Conservation (phyloP, 1,139 yeast species). For the Kodamaea arcana region DNA sequence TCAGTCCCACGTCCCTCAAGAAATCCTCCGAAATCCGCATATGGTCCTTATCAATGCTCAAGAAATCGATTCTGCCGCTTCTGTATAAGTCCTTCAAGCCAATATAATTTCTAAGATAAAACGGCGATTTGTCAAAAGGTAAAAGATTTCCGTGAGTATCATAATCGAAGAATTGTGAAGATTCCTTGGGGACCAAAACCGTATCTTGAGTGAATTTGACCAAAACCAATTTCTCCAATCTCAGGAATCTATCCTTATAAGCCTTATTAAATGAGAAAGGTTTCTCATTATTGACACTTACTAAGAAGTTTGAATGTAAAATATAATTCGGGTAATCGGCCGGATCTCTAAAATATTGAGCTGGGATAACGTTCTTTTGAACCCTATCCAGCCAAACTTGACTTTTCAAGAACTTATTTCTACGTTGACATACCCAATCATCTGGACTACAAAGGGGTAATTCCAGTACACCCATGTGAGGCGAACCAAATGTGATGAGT, state of each 20-base stretch:
- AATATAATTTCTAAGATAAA: slow-evolving; percentile 52
- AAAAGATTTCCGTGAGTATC: slow-evolving; percentile 44
- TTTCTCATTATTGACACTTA: slow-evolving; percentile 64
- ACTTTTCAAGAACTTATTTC: slow-evolving; percentile 51
- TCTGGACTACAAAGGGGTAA: slow-evolving; percentile 55
- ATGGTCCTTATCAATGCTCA: slow-evolving; percentile 57
- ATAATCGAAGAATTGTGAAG: slow-evolving; percentile 62
- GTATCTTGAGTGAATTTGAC: slow-evolving; percentile 58
- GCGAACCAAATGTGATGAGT: slow-evolving; percentile 74
- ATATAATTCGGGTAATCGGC: slow-evolving; percentile 44
- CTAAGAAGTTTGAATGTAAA: slow-evolving; percentile 51
- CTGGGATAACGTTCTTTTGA: slow-evolving; percentile 60
- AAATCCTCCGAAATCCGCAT: slow-evolving; percentile 57
- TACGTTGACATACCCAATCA: slow-evolving; percentile 60
- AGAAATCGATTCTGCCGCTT: slow-evolving; percentile 42
- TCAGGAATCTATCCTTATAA: slow-evolving; percentile 40
- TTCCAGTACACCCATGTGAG: slow-evolving; percentile 74
- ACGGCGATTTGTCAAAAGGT: slow-evolving; percentile 45
- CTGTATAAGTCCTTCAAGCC: slow-evolving; percentile 53
- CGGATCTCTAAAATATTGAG: slow-evolving; percentile 70
- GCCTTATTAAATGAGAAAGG: slow-evolving; percentile 19
- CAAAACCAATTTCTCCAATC: slow-evolving; percentile 53
- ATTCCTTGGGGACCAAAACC: slow-evolving; percentile 68
- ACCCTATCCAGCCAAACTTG: slow-evolving; percentile 61
- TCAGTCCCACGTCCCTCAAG: slow-evolving; percentile 33